Evolutionary conservation across 2,329 filamentous ascomycete genomes (phyloP).

Genomic region (Tricladium varicosporioides): DNA sequence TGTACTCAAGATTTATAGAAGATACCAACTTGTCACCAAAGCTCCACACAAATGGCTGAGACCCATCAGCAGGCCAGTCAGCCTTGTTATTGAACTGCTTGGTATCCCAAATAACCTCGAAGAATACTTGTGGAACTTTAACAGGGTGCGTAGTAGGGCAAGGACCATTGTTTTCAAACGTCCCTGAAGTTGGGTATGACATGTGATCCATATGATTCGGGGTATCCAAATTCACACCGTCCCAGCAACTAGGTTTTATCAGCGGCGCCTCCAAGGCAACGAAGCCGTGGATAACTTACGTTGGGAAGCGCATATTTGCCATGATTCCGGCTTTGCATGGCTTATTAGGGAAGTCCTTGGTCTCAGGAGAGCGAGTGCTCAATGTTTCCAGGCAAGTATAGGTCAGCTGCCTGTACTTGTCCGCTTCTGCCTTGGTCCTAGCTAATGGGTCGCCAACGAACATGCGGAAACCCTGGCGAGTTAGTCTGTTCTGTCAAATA

Average conservation of each 20-base stretch:
- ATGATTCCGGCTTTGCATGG: slow-evolving; percentile 33
- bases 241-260: slow-evolving; percentile 15
- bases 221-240: slow-evolving; percentile 21
- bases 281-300: background rate
- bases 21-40: slow-evolving; percentile 31
- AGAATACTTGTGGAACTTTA: slow-evolving; percentile 46
- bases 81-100: slow-evolving; percentile 41
- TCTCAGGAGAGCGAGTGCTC: slow-evolving; percentile 40
- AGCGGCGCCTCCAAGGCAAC: no score
- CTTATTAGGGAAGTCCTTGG: slow-evolving; percentile 36
- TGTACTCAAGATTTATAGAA: no score
- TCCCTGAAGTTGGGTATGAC: slow-evolving; percentile 6
- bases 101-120: slow-evolving; percentile 30
- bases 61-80: slow-evolving; percentile 44
- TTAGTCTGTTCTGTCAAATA: background rate
- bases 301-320: slow-evolving; percentile 30
- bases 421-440: slow-evolving; percentile 36
- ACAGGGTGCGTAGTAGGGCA: slow-evolving; percentile 38
- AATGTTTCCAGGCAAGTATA: slow-evolving; percentile 41
- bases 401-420: slow-evolving; percentile 41
- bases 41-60: slow-evolving; percentile 43
- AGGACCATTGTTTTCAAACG: slow-evolving; percentile 10
- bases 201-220: slow-evolving; percentile 27
- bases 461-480: slow-evolving; percentile 33
- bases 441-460: slow-evolving; percentile 41